These are phyloP conservation scores for Metschnikowia proteae DNA, from an alignment of 805 yeast species.

Conservation along the genomic window DNA sequence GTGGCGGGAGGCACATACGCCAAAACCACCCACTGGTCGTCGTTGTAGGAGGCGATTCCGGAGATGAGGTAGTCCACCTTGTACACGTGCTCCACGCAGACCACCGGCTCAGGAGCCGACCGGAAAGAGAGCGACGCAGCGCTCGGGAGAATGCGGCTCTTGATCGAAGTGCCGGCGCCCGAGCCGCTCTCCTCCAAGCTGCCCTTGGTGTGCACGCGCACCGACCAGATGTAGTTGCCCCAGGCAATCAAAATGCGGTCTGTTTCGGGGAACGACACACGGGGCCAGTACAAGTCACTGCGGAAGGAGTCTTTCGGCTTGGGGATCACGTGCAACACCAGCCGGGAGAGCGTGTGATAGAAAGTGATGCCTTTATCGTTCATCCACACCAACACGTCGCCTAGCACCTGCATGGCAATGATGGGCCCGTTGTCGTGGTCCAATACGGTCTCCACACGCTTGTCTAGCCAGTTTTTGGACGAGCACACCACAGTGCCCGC, in stretches of 20 bases:
- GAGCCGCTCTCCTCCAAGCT: background rate
- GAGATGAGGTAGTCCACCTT: conserved; percentile 56
- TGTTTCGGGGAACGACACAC: conserved; percentile 59
- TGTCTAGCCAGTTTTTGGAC: conserved; percentile 83
- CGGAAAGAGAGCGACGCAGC: conserved; percentile 54
- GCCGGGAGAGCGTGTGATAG: conserved; percentile 52
- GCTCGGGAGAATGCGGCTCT: conserved; percentile 44
- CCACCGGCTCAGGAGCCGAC: conserved; percentile 38
- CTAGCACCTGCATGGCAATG: conserved; percentile 59
- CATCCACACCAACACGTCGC: conserved; percentile 75
- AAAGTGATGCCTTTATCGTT: conserved; percentile 75
- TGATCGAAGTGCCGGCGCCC: conserved; percentile 22
- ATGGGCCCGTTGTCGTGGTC: conserved; percentile 67
- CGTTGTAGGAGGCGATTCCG: conserved; percentile 74
- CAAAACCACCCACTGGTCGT: conserved; percentile 62
- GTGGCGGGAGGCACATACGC: conserved; percentile 45
- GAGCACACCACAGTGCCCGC: conserved; percentile 77
- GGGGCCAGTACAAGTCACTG: conserved; percentile 83
- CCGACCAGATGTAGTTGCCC: conserved; percentile 73
- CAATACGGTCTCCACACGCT: conserved; percentile 63
- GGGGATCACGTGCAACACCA: conserved; percentile 48
- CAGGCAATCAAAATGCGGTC: conserved; percentile 76
- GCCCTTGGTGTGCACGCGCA: conserved; percentile 36
- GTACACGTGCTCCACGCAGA: conserved; percentile 48
- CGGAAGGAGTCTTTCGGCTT: conserved; percentile 56